Percentiles rank a stretch among this genome's conserved stretches.
phyloP scores from a whole-genome alignment of 2,329 filamentous ascomycete genomes.

The Herpotrichia juniperi region DNA sequence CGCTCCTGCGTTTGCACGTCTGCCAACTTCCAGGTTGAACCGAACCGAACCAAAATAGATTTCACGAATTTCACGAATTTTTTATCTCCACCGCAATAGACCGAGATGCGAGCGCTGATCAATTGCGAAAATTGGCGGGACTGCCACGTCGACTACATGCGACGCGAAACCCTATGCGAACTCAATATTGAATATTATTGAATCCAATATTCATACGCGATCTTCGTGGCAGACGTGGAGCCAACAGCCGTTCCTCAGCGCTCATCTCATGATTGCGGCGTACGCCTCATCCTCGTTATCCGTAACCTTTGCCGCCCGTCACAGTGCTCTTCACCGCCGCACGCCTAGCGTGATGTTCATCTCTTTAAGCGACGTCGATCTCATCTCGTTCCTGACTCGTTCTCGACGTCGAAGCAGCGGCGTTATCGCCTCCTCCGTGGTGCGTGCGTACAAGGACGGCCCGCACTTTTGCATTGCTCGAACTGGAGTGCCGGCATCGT shows the following conservation, averaged over 20 bases:
- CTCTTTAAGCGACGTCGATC: too few species aligned
- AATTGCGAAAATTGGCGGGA: not conserved
- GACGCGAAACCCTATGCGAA: not conserved
- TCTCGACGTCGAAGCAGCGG: too few species aligned
- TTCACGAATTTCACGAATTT: not conserved
- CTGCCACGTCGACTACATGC: not conserved
- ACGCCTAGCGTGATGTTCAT: too few species aligned
- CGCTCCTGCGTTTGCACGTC: not conserved
- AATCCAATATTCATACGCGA: not conserved
- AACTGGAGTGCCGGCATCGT: not conserved
- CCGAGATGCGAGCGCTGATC: not conserved
- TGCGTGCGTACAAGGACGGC: too few species aligned
- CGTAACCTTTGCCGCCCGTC: not conserved
- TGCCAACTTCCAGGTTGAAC: not conserved
- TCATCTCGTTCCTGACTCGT: too few species aligned
- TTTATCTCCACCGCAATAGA: not conserved
- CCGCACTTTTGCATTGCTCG: not conserved
- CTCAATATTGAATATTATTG: not conserved
- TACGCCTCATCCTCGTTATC: not conserved
- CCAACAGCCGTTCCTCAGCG: not conserved
- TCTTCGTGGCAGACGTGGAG: not conserved
- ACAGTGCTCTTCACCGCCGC: not conserved
- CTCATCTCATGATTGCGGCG: not conserved
- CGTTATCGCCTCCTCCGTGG: too few species aligned
- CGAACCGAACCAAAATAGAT: not conserved